Percentiles rank a stretch among this genome's conserved stretches.
Evolutionary conservation across 257 asterid species (phyloP).

Genomic region (Solanum pimpinellifolium): DNA sequence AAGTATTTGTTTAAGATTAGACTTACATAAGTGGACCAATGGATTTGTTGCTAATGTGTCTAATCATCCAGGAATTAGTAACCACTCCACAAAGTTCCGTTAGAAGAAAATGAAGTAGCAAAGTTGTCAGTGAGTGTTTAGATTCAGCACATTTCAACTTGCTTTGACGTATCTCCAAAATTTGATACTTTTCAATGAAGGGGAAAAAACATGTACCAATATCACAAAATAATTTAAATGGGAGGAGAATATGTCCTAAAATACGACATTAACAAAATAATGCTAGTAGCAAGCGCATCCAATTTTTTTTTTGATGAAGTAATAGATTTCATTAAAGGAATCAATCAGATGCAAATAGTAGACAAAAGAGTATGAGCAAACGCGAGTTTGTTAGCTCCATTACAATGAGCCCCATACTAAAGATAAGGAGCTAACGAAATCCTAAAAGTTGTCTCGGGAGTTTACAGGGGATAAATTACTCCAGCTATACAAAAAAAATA

Average conservation of each 20-base stretch:
- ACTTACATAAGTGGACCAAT: neutral
- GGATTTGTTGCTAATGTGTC: neutral
- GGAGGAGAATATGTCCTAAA: neutral
- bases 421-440: neutral
- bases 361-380: neutral
- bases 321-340: neutral
- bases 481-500: neutral
- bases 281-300: neutral
- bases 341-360: neutral
- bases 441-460: neutral
- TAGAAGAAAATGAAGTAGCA: neutral
- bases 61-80: neutral
- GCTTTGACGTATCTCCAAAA: neutral
- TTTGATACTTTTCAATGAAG: neutral
- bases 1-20: neutral
- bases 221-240: neutral
- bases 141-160: neutral
- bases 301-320: neutral
- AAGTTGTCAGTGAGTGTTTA: neutral
- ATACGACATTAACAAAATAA: neutral
- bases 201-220: neutral
- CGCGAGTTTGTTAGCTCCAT: neutral
- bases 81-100: neutral
- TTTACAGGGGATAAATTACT: neutral
- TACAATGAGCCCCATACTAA: neutral